Base-by-base conservation (phyloP, 352 stramenopile species). In the Phytophthora macrochlamydospora region DNA sequence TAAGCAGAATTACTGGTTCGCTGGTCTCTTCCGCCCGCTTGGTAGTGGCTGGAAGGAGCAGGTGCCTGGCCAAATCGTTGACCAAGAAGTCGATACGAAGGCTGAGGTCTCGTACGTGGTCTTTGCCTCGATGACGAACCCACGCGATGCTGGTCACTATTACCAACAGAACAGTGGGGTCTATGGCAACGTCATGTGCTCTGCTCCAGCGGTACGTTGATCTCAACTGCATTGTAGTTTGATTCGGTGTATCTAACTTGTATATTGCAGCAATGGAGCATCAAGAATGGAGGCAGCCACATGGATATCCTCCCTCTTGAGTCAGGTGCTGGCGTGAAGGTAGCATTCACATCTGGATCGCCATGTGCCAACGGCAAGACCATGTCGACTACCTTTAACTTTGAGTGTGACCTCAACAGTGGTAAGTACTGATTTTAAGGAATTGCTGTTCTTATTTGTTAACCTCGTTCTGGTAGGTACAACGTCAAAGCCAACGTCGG, bases 111-210 rank as follows among this genome's bases (percentile, higher is more conserved):
- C 85, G 14, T 90, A 91, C 49, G 65, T 93, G 31, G 62, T 91
- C 1, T 57, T 77, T 51, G 80, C 89, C 9, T 77, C 53, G 9
- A 79, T 90, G 69, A 33, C 81, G 8, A 93, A 93, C 38, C 65
- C 77, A 42, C 69, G 68, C 29, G 83, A 93, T 60, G 83, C 83
- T 4, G 85, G 85, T 2, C 75, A 84, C 38, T 81, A 76, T 29
- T 92, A 91, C 43, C 69, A 83, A 32, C 85, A 92, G 67, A 79
- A 81, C n/a, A 90, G 68, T 29, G 73, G 69, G 12, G 70, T 84
- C 28, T 93, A 92, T 38, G 85, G 85, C 11, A 73, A 89, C 33
- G 83, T 93, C 7, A 76, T 90, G 65, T 93, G 85, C 61, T 85
- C 83, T 3, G 80, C 85, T 5, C 85, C 85, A 67, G 54, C 81